These are phyloP conservation scores for Epipyxis sp. DNA, from an alignment of 108 stramenopile species.

Conservation along the genomic window DNA sequence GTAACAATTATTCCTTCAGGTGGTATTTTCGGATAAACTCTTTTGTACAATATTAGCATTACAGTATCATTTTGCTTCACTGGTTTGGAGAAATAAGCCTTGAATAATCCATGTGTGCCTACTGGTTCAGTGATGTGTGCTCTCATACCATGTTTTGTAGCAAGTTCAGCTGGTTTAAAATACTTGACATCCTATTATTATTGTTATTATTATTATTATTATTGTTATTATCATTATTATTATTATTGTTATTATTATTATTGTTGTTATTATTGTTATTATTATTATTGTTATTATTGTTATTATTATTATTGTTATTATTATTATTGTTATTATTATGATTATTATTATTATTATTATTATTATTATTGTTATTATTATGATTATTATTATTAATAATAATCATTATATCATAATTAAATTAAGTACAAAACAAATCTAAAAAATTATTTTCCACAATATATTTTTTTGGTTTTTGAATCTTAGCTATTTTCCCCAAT, in stretches of 20 bases:
- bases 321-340: no score
- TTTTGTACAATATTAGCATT: constrained; percentile 91
- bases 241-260: neutral
- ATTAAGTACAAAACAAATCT: no score
- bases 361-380: no score
- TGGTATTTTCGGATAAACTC: constrained; percentile 92
- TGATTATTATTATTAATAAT: no score
- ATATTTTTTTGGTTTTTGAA: no score
- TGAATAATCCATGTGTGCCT: constrained; percentile 99
- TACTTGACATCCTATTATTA: constrained; percentile 61
- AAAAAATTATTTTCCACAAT: no score
- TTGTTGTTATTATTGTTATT: neutral
- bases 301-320: neutral
- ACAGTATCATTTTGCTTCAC: constrained; percentile 98
- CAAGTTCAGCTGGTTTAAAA: constrained; percentile 94
- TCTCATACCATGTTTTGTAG: constrained; percentile 90
- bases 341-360: neutral
- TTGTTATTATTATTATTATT: constrained; percentile 15
- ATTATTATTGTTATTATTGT: neutral
- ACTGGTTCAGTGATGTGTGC: constrained; percentile 91
- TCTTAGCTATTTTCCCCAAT: no score
- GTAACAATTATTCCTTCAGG: no score
- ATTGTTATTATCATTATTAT: constrained; percentile 7
- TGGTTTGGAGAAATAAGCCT: constrained; percentile 89
- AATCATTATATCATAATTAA: no score